Evolutionary conservation across 2,329 filamentous ascomycete genomes (phyloP), one percentile per base, ranked within the genome.

Genomic region (Periconia sp.): DNA sequence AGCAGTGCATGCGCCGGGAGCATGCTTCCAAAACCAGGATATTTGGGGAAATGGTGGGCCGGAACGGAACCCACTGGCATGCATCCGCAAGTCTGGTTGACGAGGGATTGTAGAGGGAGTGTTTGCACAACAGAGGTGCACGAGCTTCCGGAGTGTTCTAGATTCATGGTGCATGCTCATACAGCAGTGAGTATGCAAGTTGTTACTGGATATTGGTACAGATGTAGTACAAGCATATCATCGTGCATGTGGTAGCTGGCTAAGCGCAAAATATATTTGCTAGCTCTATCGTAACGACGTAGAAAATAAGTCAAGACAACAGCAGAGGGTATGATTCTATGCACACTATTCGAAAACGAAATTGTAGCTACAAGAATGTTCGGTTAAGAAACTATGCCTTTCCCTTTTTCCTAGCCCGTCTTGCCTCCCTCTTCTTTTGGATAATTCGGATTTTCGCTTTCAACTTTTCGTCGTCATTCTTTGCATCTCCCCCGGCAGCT

Each of bases 351-450:
- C 23, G 23, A 27, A n/a, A 27, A 3, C 23, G 8, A 27, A 27
- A 27, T 27, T 27, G 23, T 27, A 27, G 3, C 8, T 27, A 27
- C 23, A 41, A 41, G 23, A 10, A 23, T 30, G 20, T 11, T 8
- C 41, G 23, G 23, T 8, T 18, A 18, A 44, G 20, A 40, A 6
- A 30, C 52, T 49, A 64, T 14, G 79, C 79, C 75, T 82, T 84
- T 60, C 81, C 79, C 65, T 82, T 77, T 73, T 84, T 82, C 70
- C 85, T 81, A 72, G 73, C 69, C 59, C 78, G 80, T 50, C 91
- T 85, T 79, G 88, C 83, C 78, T 89, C 84, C 58, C 91, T 82
- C 79, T 96, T 97, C 74, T 90, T 87, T 46, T 86, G 87, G 73
- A 96, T 95, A 67, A 97, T 90, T 67, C 86, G 87, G 66, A 91